Evolutionary conservation across 768 basidiomycete genomes (phyloP), one percentile per base, ranked within the genome.

Genomic region (Rhizopogon rudus): DNA sequence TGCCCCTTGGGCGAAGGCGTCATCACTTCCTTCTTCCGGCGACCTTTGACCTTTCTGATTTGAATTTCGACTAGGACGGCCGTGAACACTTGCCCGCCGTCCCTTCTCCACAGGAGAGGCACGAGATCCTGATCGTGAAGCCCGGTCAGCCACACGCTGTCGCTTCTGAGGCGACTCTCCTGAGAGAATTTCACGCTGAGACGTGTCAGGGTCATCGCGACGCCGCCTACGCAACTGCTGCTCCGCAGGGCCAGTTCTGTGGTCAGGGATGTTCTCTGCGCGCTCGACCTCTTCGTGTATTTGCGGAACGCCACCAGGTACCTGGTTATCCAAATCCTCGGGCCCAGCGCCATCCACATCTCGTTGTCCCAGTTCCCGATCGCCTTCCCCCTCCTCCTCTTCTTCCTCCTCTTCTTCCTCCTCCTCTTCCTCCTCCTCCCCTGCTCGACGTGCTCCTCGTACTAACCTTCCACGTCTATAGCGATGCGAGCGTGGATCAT

Each of bases 401-500:
- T 14, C 37, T 17, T 61, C 43, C 9, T 53, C 54, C 17, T 57
- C 54, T 0, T 58, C 61, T 0, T 60, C 57, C 8, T 56, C 57
- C 5, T 63, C 63, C 0, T 55, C 61, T 0, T 60, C 66, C 0
- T 59, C 53, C 0, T 46, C 44, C 6, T 16, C 31, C 3, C 52
- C 54, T 0, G 12, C 39, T 22, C 46, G 14, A 7, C 3, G 44
- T 37, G 20, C 57, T 16, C n/a, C 35, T 6, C 40, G 17, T 29
- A 33, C 22, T 44, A 9, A 16, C 17, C 55, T 43, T 16, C 45
- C 33, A 10, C n/a, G 3, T 40, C 22, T 1, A 42, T 42, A 33
- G 6, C 28, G 44, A 44, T 54, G 67, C 28, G 59, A 59, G 1
- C 73, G 71, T 28, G 45, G 51, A 49, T 70, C 63, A 1, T 61